phyloP scores from a whole-genome alignment of 768 basidiomycete species.

The Mycena kentingensis region DNA sequence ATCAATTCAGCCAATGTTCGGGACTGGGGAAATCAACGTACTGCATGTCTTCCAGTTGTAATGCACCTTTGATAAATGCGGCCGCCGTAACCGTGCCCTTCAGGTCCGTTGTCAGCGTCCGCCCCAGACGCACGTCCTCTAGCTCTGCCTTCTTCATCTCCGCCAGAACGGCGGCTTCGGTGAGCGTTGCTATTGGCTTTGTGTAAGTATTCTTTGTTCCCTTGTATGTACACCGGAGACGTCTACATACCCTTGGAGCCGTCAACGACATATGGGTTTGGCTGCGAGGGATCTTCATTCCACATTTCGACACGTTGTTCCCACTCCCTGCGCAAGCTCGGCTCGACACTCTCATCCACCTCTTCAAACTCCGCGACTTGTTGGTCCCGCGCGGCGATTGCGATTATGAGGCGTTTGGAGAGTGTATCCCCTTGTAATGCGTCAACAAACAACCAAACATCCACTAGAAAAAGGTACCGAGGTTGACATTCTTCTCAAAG shows the following conservation, averaged over 20 bases:
- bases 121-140: neutral
- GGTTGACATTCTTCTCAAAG: slow-evolving; percentile 10
- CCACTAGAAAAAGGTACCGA: neutral
- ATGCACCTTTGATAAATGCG: neutral
- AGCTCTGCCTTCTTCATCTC: neutral
- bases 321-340: slow-evolving; percentile 3
- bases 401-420: neutral
- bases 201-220: neutral
- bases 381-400: neutral
- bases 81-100: neutral
- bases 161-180: neutral
- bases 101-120: neutral
- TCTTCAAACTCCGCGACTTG: neutral
- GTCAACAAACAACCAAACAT: neutral
- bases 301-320: neutral
- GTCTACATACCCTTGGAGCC: neutral
- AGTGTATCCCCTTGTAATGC: slow-evolving; percentile 3
- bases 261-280: neutral
- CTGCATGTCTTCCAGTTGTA: neutral
- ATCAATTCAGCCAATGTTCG: neutral
- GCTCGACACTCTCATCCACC: slow-evolving; percentile 3
- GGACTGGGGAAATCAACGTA: neutral
- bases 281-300: slow-evolving; percentile 1
- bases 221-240: neutral
- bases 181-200: neutral